Base-by-base conservation (phyloP, 2,329 filamentous ascomycete genomes). In the Penicillium sp. region DNA sequence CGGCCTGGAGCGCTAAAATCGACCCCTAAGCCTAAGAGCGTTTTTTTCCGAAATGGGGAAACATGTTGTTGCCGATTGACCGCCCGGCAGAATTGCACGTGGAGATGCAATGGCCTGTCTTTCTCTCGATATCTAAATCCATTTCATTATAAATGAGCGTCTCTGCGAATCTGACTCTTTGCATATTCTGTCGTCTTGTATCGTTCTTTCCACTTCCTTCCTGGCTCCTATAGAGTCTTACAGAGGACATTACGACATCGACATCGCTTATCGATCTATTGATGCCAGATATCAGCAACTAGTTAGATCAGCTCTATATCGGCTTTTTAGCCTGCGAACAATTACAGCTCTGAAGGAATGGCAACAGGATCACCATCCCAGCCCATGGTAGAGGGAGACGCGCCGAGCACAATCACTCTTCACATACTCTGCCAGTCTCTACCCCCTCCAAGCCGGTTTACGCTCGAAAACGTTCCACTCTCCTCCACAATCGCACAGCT, bases 401-500 rank as follows among this genome's bases (percentile, higher is more conserved):
- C 18, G 40, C 50, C 8, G 23, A 55, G 47, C 41, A 61, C 55
- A n/a, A 61, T 75, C 37, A 63, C 62, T 10, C 59, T 78, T 21
- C 68, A 75, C 56, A 65, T 78, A 23, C 57, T 78, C 7, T 77
- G 75, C 51, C 76, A 76, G 13, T 74, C 74, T 0, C 62, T 72
- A 34, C 68, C 72, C 44, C 59, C 73, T 23, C 69, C 69, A 6
- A 68, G 66, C 40, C 71, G 70, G 15, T 66, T 77, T 45, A 73
- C 70, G 1, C 66, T 79, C 34, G 57, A 69, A 1, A 62, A 69
- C 41, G 52, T 80, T 32, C 60, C 70, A 31, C 60, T 73, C 6
- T 66, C 61, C 46, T 74, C 72, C 2, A 85, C 79, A 3, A 68
- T 87, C 46, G 75, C 70, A 21, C 73, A 79, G 47, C 71, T 87